Conservation (phyloP, 106 monocot genomes). For the Platanthera guangdongensis region DNA sequence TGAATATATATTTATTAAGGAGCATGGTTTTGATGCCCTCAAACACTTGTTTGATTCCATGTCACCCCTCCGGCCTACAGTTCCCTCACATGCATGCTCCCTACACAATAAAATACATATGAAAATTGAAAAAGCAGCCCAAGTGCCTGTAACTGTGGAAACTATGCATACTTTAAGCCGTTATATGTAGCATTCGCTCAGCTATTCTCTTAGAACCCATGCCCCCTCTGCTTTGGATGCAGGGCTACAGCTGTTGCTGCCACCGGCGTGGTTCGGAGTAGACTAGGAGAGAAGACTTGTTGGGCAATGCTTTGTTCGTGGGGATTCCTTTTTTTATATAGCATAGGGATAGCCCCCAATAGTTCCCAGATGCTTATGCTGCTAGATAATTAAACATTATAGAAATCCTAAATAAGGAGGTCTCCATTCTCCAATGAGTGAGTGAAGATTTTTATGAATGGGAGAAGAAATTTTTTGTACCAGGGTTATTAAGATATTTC, state of each 20-base stretch:
- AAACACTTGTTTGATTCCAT: not conserved
- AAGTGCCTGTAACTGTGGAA: not conserved
- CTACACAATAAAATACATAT: not conserved
- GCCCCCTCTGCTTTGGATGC: not conserved
- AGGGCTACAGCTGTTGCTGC: not conserved
- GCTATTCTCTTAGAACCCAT: not conserved
- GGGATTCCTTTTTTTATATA: not conserved
- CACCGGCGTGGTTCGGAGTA: not conserved
- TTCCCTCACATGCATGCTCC: not conserved
- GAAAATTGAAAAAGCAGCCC: not conserved
- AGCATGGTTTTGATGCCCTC: not conserved
- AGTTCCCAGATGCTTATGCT: too few species aligned
- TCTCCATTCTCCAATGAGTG: too few species aligned
- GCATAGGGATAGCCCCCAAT: too few species aligned
- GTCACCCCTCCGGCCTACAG: constrained; percentile 1
- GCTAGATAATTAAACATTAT: too few species aligned
- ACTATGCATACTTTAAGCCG: not conserved
- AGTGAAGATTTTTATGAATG: too few species aligned
- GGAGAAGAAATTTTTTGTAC: too few species aligned
- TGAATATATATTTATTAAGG: not conserved
- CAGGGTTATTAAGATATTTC: too few species aligned
- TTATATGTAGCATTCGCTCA: not conserved
- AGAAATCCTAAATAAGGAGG: too few species aligned
- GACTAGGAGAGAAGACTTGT: not conserved
- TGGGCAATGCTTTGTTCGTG: not conserved